Conservation (phyloP, 108 stramenopile genomes). For the Schizochytrium sp. region DNA sequence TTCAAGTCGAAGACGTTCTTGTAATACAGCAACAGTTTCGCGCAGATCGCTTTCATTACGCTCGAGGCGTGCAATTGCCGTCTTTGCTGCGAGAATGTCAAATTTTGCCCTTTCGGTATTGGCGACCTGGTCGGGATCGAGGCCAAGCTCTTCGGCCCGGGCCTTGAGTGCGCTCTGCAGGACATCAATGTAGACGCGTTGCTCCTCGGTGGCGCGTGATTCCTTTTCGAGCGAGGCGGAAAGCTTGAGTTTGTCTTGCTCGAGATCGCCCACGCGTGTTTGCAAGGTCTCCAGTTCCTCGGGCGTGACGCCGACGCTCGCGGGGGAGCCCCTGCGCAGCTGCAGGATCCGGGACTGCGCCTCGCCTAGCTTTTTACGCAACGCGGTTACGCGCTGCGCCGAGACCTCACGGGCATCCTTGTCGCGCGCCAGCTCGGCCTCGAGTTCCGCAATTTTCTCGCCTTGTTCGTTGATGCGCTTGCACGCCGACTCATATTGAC, state of each 20-base stretch:
- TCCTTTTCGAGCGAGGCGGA: neutral
- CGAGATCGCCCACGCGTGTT: neutral
- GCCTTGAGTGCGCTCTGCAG: neutral
- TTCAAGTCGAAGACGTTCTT: neutral
- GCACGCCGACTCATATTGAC: neutral
- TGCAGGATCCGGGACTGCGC: neutral
- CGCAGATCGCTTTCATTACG: neutral
- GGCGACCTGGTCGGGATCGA: neutral
- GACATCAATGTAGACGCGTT: neutral
- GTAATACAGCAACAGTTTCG: neutral
- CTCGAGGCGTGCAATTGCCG: neutral
- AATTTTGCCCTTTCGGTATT: neutral
- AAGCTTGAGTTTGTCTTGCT: neutral
- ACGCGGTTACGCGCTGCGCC: neutral
- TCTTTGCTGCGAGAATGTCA: neutral
- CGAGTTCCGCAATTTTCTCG: neutral
- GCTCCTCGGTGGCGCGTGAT: neutral
- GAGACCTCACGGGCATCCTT: neutral
- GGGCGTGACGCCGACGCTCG: neutral
- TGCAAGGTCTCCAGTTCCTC: neutral
- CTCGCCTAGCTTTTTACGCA: neutral
- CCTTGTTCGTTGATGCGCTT: neutral
- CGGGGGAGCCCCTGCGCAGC: neutral
- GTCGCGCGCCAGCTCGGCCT: neutral
- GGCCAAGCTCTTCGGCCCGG: neutral